Evolutionary conservation across 495 filamentous ascomycete species (phyloP), one percentile per base, ranked within the genome.

Genomic region (Daldinia childiae): DNA sequence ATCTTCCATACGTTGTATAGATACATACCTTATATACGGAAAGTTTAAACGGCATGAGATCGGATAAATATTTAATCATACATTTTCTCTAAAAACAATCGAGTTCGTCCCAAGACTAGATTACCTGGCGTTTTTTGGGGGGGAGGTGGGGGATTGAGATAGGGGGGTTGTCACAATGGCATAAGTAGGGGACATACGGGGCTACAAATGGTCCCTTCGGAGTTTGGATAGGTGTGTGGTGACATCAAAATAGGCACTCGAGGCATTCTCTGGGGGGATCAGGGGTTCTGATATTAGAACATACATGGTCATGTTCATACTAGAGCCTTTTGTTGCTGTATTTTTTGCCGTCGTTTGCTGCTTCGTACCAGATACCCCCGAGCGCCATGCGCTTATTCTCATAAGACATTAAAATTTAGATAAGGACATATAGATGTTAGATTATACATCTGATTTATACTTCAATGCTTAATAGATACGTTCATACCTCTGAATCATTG

Each of bases 351-450:
- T 52, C 50, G 29, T 66, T 56, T 56, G 9, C 27, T 63, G 17
- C n/a, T 24, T 27, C 59, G 58, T 72, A 63, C 29, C 36, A 72
- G 67, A 72, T 72, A 72, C 69, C 69, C 67, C 43, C 34, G 15
- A 54, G 69, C 59, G 36, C 30, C n/a, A 59, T 1, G 58, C 68
- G 43, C 43, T 48, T 48, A 48, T 48, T 24, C 12, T 48, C 17
- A 21, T 11, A 48, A 24, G 39, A n/a, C 11, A 14, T 48, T 11
- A 24, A 48, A 48, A 48, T 24, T 4, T 48, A 48, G 19, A 48
- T 48, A 48, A 0, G 19, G 19, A 48, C n/a, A 48, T 48, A 21
- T 66, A 71, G 62, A 71, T 71, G 17, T 38, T 62, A 66, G 62
- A 66, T 51, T 36, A 17, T 30, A 54, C 14, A 54, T 54, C 50